These are phyloP conservation scores for Syncephalastrum racemosum DNA, from an alignment of 371 early-diverging fungal species.

Conservation along the genomic window DNA sequence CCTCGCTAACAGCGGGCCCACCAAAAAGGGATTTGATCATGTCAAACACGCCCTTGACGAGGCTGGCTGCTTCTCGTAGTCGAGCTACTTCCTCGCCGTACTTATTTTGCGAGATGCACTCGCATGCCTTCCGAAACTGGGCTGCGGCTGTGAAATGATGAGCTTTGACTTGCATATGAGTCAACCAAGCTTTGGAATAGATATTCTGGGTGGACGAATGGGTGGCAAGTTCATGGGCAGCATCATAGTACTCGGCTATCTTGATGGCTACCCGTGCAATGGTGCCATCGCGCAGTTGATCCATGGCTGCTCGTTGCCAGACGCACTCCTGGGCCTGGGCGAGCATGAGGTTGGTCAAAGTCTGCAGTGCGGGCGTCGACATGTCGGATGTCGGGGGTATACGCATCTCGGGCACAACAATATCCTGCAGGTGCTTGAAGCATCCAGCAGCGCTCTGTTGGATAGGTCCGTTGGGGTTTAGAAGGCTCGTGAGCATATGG, in stretches of 20 bases:
- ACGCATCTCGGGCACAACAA: conserved; percentile 58
- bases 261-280: conserved; percentile 77
- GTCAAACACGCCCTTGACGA: conserved; percentile 40
- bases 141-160: conserved; percentile 74
- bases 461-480: neutral
- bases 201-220: conserved; percentile 47
- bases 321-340: conserved; percentile 91
- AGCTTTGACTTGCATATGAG: conserved; percentile 67
- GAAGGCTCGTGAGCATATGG: neutral
- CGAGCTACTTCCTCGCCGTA: conserved; percentile 88
- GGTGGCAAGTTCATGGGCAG: conserved; percentile 63
- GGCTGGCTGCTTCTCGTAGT: conserved; percentile 58
- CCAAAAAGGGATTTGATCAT: conserved; percentile 18
- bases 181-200: conserved; percentile 56
- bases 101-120: conserved; percentile 65
- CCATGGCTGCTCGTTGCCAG: conserved; percentile 79
- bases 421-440: conserved; percentile 62
- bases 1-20: conserved; percentile 14
- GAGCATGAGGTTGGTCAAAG: conserved; percentile 73
- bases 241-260: conserved; percentile 69
- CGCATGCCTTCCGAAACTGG: conserved; percentile 73
- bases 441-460: conserved; percentile 78
- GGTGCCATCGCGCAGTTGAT: conserved; percentile 72
- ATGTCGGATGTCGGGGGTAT: conserved; percentile 61
- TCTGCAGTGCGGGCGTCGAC: conserved; percentile 54